Base-by-base conservation (phyloP, 2,329 filamentous ascomycete genomes). In the Colletotrichum falcatum region DNA sequence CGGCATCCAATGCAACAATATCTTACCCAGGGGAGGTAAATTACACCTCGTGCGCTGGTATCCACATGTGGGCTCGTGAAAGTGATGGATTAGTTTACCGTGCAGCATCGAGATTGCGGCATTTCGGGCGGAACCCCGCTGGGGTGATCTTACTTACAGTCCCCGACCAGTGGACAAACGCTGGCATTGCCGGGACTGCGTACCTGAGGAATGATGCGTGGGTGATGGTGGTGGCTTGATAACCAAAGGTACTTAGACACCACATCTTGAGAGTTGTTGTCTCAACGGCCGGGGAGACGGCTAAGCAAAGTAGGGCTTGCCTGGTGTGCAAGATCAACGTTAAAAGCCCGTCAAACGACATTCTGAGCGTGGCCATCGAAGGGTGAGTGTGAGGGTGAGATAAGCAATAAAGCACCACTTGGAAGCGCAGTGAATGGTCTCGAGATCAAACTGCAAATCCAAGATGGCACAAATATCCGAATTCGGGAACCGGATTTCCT, bases 21-120 rank as follows among this genome's bases (percentile, higher is more conserved):
- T 61, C 66, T 23, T 53, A 60, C 51, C 44, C 51, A 12, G 60
- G 59, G 51, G 23, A 37, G 51, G 46, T 12, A 70, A 56, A 54
- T 39, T 46, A 49, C 64, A 56, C 55, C 55, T 70, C 63, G 56
- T 56, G 54, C 54, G 56, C 58, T 28, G 53, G 20, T 58, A 58
- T 62, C 67, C 67, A 67, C 67, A 67, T 35, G 63, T 70, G 58
- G 58, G 37, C 30, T 53, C 33, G 33, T 66, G 58, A 59, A 51
- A 67, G 67, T 70, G 67, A 70, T 70, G 64, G 53, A 46, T 53
- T 59, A 14, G 26, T 51, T n/a, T 44, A 53, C 56, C 44, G 59
- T 59, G 64, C 51, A 63, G 63, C 59, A 62, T 70, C 58, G 51
- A 59, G 58, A 70, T 70, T 70, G 64, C 64, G 67, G 64, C 67